These are phyloP conservation scores for Carex scoparia DNA, from an alignment of 176 grass and related monocot genomes.

Conservation along the genomic window DNA sequence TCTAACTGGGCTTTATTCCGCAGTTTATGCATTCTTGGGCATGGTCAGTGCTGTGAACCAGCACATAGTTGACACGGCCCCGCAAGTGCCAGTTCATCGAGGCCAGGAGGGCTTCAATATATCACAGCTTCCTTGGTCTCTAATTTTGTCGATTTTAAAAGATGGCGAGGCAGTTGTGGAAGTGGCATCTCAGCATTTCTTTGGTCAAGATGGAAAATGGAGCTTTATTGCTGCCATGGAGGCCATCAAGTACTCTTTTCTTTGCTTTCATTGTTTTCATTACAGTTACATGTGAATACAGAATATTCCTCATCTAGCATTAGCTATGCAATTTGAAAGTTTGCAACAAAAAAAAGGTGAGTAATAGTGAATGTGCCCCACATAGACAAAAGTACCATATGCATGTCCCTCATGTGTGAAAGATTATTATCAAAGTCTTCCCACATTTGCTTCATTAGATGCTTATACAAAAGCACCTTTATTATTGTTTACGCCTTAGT, in stretches of 20 bases:
- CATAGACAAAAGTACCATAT: background rate
- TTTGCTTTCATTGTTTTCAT: too few relatives aligned
- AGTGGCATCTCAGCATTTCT: constrained; percentile 76
- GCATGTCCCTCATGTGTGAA: background rate
- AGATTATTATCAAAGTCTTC: background rate
- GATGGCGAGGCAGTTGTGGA: constrained; percentile 89
- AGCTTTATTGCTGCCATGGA: constrained; percentile 73
- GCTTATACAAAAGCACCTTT: background rate
- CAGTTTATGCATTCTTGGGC: constrained; percentile 95
- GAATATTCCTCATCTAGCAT: background rate
- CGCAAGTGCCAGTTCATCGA: constrained; percentile 24
- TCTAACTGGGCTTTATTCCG: constrained; percentile 12
- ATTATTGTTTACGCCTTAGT: background rate
- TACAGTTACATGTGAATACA: too few relatives aligned
- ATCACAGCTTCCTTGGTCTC: constrained; percentile 57
- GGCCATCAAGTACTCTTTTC: constrained; percentile 65
- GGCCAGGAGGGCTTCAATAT: constrained; percentile 19
- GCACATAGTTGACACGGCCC: constrained; percentile 75
- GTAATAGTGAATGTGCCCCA: background rate
- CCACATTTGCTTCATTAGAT: background rate
- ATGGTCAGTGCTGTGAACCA: constrained; percentile 84
- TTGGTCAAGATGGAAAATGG: constrained; percentile 86
- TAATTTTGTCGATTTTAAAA: constrained; percentile 77
- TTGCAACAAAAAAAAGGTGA: background rate
- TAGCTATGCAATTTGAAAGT: background rate